A percentile compares a stretch with the other conserved stretches of the same genome.
phyloP scores from a whole-genome alignment of 2,329 filamentous ascomycete species.

The Dothidotthia symphoricarpi region DNA sequence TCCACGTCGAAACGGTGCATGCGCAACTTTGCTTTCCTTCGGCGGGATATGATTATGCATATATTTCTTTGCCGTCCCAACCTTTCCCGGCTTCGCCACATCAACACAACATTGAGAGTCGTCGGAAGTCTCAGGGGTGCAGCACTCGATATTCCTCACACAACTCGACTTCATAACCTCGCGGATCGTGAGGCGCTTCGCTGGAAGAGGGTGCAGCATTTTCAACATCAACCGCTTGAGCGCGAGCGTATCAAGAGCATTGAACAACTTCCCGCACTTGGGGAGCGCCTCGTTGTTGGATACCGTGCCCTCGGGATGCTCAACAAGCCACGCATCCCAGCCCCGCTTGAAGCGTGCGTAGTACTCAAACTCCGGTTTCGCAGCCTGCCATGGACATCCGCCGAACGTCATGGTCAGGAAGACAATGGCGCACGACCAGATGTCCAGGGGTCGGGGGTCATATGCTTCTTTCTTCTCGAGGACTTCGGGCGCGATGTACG shows the following conservation, averaged over 20 bases:
- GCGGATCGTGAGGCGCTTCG: slow-evolving; percentile 65
- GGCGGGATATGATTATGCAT: slow-evolving; percentile 48
- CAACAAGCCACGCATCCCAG: slow-evolving; percentile 67
- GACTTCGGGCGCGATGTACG: slow-evolving; percentile 86
- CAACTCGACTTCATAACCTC: slow-evolving; percentile 70
- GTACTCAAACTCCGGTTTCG: slow-evolving; percentile 54
- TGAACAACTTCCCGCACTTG: slow-evolving; percentile 63
- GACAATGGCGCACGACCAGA: slow-evolving; percentile 83
- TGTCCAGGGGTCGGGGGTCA: slow-evolving; percentile 77
- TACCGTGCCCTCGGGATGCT: slow-evolving; percentile 53
- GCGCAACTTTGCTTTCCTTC: slow-evolving; percentile 38
- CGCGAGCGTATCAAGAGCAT: slow-evolving; percentile 61
- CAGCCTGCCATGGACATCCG: slow-evolving; percentile 72
- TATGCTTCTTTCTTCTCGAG: slow-evolving; percentile 64
- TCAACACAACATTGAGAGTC: slow-evolving; percentile 62
- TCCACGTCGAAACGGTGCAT: slow-evolving; percentile 45
- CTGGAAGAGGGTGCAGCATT: slow-evolving; percentile 80
- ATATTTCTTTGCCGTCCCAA: slow-evolving; percentile 41
- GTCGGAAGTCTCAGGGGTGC: slow-evolving; percentile 68
- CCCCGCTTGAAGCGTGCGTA: slow-evolving; percentile 65
- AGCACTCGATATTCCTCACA: slow-evolving; percentile 75
- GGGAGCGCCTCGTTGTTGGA: slow-evolving; percentile 63
- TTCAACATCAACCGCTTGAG: slow-evolving; percentile 70
- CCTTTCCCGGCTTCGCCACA: slow-evolving; percentile 47
- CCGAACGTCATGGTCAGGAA: slow-evolving; percentile 74